Base-by-base conservation (phyloP, 1,284 basidiomycete genomes). In the Leccinum colubrinum region DNA sequence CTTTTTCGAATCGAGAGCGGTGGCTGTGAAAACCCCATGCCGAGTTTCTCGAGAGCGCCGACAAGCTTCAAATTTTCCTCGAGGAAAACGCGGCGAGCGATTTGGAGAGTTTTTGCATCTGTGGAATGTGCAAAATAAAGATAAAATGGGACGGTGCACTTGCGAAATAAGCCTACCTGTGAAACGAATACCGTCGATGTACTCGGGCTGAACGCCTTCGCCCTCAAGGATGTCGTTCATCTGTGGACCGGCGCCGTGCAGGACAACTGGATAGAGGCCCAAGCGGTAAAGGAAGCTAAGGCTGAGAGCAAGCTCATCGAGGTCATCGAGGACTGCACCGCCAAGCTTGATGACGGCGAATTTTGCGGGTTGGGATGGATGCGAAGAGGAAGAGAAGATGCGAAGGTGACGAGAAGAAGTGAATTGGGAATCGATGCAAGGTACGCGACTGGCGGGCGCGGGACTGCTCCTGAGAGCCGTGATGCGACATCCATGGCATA, bases 271-370 rank as follows among this genome's bases (percentile, higher is more conserved):
- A 79, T 96, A 97, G 30, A 98, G 84, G 5, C 95, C 96, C 57
- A 97, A 90, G 56, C 97, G 87, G 78, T 95, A 96, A 62, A 98
- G 82, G 81, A 97, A 97, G 76, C 93, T 95, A 68, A 98, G 83
- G 67, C 91, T 95, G 60, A 95, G 86, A 2, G 95, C 94, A 56
- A 98, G 86, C 70, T 97, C 95, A 66, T 97, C 91, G 59, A 97
- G 79, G 66, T 97, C 85, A 70, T 91, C 91, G 22, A 97, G 83
- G 51, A 98, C 95, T 14, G 94, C 95, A 59, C 95, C 95, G 60
- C 95, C 95, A 68, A 98, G 88, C 78, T 97, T 96, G 81, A 97
- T 89, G 63, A 97, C 94, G 37, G 94, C 94, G 70, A 97, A 96
- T 75, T 93, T 95, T 65, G 94, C 94, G 25, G 90, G 89, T 62